Evolutionary conservation across 257 asterid genomes (phyloP).

Genomic region (Vinca minor): DNA sequence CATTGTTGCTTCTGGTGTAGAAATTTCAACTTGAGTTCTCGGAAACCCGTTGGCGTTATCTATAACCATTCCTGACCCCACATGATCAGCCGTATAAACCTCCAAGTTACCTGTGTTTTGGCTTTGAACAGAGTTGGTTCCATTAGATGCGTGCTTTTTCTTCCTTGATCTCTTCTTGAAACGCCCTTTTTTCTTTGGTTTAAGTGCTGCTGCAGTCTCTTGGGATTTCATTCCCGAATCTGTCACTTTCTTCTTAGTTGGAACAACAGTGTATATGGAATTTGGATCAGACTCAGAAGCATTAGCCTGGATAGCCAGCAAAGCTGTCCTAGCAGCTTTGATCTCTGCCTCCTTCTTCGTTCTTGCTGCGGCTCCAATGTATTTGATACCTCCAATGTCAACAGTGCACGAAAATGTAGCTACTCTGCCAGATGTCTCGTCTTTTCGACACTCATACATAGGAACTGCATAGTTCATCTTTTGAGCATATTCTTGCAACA

Average conservation of each 20-base stretch:
- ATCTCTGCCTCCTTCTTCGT: conserved; percentile 88
- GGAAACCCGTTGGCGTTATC: conserved; percentile 9
- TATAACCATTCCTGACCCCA: conserved; percentile 12
- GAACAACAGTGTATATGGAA: conserved; percentile 63
- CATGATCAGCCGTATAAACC: conserved; percentile 15
- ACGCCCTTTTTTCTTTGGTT: conserved; percentile 53
- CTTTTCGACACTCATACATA: conserved; percentile 46
- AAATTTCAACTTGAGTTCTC: conserved; percentile 16
- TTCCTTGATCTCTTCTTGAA: conserved; percentile 40
- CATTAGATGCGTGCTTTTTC: conserved; percentile 25
- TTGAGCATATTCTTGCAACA: conserved; percentile 90
- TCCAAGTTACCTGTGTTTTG: conserved; percentile 11
- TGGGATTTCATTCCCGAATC: conserved; percentile 38
- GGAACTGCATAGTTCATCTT: conserved; percentile 91
- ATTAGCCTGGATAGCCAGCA: conserved; percentile 69
- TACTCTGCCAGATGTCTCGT: conserved; percentile 31
- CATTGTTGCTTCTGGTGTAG: conserved; percentile 1
- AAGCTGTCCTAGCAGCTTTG: conserved; percentile 94
- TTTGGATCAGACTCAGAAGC: conserved; percentile 23
- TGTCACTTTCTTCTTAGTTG: conserved; percentile 48
- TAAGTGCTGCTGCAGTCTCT: conserved; percentile 49
- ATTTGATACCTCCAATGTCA: conserved; percentile 69
- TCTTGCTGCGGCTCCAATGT: conserved; percentile 73
- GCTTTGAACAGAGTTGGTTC: conserved; percentile 15
- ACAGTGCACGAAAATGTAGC: conserved; percentile 47